Percentiles rank a stretch among this genome's conserved stretches.
phyloP scores from a whole-genome alignment of 2,329 filamentous ascomycete species.

The Davidsoniella virescens region DNA sequence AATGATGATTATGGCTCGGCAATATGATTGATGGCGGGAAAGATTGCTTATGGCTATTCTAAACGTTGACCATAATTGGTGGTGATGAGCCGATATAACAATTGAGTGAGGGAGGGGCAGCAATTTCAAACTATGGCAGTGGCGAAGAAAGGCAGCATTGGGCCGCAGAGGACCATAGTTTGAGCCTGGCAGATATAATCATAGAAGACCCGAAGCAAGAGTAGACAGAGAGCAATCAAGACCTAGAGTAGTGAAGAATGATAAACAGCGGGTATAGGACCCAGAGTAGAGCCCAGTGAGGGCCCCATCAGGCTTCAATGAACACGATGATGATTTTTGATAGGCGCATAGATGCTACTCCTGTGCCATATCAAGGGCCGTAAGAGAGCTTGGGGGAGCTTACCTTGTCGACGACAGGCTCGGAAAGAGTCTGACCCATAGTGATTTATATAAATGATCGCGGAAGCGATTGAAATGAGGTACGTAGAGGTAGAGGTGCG shows the following conservation, averaged over 20 bases:
- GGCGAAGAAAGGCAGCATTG: conserved; percentile 1
- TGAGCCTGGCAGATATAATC: background rate
- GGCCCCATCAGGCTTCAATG: background rate
- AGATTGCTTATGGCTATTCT: too few relatives aligned
- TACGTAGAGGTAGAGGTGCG: background rate
- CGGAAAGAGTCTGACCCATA: conserved; percentile 99
- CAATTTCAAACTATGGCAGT: too few relatives aligned
- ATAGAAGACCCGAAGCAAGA: background rate
- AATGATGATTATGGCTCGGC: too few relatives aligned
- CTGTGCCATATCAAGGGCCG: background rate
- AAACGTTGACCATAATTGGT: too few relatives aligned
- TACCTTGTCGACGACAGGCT: conserved; percentile 99
- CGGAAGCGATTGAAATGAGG: conserved; percentile 13
- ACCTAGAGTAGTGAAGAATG: too few relatives aligned
- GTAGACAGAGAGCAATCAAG: background rate
- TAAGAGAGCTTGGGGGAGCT: conserved; percentile 21
- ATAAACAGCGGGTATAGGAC: too few relatives aligned
- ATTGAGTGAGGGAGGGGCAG: too few relatives aligned
- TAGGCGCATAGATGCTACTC: background rate
- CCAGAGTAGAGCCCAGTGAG: too few relatives aligned
- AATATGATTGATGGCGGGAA: too few relatives aligned
- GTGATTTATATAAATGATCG: conserved; percentile 21
- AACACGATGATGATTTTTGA: background rate
- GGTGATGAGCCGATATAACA: too few relatives aligned
- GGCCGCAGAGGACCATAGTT: background rate